These are phyloP conservation scores for Biscogniauxia sp. DNA, from an alignment of 2,329 filamentous ascomycete genomes.

Conservation along the genomic window DNA sequence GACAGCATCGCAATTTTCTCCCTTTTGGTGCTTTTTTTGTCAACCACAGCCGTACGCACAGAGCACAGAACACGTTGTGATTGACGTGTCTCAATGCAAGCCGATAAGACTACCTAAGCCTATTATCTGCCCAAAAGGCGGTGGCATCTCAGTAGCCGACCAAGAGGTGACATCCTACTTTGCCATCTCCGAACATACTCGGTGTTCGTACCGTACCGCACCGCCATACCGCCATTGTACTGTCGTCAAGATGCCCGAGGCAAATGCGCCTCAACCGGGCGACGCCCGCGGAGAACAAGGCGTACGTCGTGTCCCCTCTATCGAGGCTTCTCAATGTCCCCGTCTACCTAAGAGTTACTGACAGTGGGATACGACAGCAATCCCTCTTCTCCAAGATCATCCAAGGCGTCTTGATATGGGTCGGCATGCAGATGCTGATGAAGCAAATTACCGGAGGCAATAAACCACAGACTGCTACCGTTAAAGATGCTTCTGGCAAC, in stretches of 20 bases:
- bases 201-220: neutral
- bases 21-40: neutral
- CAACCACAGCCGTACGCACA: neutral
- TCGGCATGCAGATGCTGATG: constrained; percentile 58
- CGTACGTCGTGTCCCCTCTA: constrained; percentile 26
- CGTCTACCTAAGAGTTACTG: constrained; percentile 7
- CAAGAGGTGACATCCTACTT: neutral
- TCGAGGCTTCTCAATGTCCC: neutral
- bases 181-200: neutral
- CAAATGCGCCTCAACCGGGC: constrained; percentile 28
- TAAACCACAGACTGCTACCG: constrained; percentile 45
- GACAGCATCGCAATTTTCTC: neutral
- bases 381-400: constrained; percentile 47
- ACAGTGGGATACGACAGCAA: constrained; percentile 14
- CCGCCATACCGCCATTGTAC: constrained; percentile 3
- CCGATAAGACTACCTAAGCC: neutral
- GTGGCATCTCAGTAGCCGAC: neutral
- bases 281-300: constrained; percentile 31
- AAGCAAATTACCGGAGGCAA: constrained; percentile 50
- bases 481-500: constrained; percentile 51
- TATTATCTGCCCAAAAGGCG: neutral
- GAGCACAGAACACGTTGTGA: neutral
- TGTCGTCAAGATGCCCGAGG: constrained; percentile 33
- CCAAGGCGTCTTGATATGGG: constrained; percentile 54
- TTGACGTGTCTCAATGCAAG: neutral